A percentile compares a stretch with the other conserved stretches of the same genome.
phyloP scores from a whole-genome alignment of 495 filamentous ascomycete species.

The Jackrogersella multiformis region DNA sequence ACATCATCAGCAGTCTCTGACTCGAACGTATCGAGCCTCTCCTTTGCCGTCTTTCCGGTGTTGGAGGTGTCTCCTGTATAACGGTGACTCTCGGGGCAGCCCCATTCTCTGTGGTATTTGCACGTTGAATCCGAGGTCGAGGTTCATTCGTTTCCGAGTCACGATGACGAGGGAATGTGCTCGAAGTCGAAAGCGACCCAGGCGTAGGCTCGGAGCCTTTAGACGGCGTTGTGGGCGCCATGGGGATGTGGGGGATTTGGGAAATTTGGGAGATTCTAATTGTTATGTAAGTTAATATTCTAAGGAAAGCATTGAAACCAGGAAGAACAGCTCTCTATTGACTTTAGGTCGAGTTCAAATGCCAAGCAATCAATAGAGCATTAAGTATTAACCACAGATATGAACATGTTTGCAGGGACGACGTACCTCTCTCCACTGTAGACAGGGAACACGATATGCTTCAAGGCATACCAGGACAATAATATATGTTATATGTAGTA shows the following conservation, averaged over 20 bases:
- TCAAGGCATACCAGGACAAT: constrained; percentile 19
- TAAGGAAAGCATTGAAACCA: not conserved
- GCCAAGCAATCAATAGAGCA: not conserved
- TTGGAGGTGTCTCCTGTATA: constrained; percentile 39
- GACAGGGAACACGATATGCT: constrained; percentile 13
- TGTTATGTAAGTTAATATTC: constrained; percentile 11
- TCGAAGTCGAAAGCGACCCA: constrained; percentile 44
- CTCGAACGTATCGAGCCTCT: constrained; percentile 59
- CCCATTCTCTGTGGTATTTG: constrained; percentile 69
- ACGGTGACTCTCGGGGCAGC: constrained; percentile 53
- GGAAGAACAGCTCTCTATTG: not conserved
- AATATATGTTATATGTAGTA: constrained; percentile 23
- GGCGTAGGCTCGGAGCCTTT: constrained; percentile 42
- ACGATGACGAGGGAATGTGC: constrained; percentile 66
- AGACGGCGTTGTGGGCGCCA: constrained; percentile 50
- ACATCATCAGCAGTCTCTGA: constrained; percentile 62
- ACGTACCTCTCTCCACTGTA: constrained; percentile 28
- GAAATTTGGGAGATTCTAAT: constrained; percentile 33
- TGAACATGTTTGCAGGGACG: constrained; percentile 34
- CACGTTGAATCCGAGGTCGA: constrained; percentile 60
- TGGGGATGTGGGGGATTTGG: constrained; percentile 33
- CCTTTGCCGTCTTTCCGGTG: constrained; percentile 24
- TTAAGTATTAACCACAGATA: constrained; percentile 4
- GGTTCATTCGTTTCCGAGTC: constrained; percentile 51
- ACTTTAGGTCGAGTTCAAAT: not conserved